Evolutionary conservation across 768 basidiomycete genomes (phyloP), one percentile per base, ranked within the genome.

Genomic region (Austroboletus eburneus): DNA sequence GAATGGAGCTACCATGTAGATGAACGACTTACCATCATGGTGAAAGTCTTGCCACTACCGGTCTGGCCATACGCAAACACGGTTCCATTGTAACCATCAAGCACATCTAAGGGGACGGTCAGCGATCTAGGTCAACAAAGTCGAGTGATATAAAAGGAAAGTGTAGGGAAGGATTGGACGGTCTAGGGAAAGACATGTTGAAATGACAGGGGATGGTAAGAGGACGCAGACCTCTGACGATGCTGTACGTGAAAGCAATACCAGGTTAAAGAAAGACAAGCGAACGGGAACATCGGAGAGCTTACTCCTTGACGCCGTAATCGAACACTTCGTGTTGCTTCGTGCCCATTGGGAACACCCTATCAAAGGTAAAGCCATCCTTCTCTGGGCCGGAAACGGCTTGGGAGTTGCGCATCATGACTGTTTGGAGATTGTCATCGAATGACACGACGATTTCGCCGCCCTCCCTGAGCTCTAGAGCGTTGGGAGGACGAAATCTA

Each of bases 11-110:
- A n/a, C n/a, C n/a, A 41, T 25, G 25, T 18, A 41, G 18, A 23
- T n/a, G 32, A 43, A 43, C 17, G 9, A 47, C 75, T 50, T 54
- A 85, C 96, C 95, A 98, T 98, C 96, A 98, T 98, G 18, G 96
- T 94, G 68, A 93, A 95, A 1, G 91, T 93, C 71, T 99, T 99
- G 48, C 95, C 95, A 54, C 89, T 92, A 55, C 88, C 90, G 2
- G 95, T 97, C 67, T 97, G 95, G 30, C 95, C 95, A 68, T 99
- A 99, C 42, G 96, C 96, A 54, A 99, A 81, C 45, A 98, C 87
- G 10, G 93, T 97, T 41, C 96, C 96, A 58, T 99, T 99, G 73
- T 99, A 99, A 21, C 96, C 96, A 69, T 91, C 88, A 64, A 99
- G 81, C 39, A 99, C 96, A 77, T 99, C 96, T 97, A 51, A 39